Evolutionary conservation across 768 basidiomycete species (phyloP).

Genomic region (Panus rudis): DNA sequence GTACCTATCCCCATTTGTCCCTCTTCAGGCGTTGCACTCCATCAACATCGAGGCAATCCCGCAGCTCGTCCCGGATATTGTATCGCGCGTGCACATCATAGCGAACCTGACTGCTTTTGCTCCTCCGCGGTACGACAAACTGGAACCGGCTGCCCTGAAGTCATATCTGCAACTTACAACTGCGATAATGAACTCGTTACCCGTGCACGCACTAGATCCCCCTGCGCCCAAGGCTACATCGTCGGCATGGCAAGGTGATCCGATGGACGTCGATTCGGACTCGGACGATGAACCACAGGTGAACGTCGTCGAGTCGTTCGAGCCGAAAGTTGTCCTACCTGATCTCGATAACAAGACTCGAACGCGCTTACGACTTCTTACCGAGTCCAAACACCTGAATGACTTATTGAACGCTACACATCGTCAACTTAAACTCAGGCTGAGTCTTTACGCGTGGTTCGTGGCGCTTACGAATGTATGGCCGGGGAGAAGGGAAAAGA

Average conservation of each 20-base stretch:
- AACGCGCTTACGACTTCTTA: constrained; percentile 56
- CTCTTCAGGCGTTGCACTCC: constrained; percentile 36
- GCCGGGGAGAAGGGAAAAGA: constrained; percentile 47
- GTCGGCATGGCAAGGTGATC: constrained; percentile 6
- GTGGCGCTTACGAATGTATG: constrained; percentile 53
- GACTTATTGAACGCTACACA: constrained; percentile 43
- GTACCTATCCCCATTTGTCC: constrained; percentile 57
- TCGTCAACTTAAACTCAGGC: constrained; percentile 29
- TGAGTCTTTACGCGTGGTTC: constrained; percentile 50
- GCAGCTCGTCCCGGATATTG: no score
- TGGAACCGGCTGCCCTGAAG: constrained; percentile 38
- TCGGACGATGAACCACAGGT: constrained; percentile 27
- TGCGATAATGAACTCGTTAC: constrained; percentile 45
- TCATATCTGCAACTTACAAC: constrained; percentile 51
- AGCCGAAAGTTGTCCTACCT: constrained; percentile 26
- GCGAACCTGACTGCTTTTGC: constrained; percentile 67
- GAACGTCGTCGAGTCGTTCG: constrained; percentile 32
- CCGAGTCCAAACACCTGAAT: constrained; percentile 44
- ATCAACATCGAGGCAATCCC: constrained; percentile 23
- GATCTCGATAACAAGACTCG: constrained; percentile 51
- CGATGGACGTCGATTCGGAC: constrained; percentile 19
- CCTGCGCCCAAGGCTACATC: constrained; percentile 16
- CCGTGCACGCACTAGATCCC: constrained; percentile 45
- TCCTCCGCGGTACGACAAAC: constrained; percentile 49
- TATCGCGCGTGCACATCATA: constrained; percentile 41